Conservation (phyloP, 768 basidiomycete species). For the Wakefieldia striispora region DNA sequence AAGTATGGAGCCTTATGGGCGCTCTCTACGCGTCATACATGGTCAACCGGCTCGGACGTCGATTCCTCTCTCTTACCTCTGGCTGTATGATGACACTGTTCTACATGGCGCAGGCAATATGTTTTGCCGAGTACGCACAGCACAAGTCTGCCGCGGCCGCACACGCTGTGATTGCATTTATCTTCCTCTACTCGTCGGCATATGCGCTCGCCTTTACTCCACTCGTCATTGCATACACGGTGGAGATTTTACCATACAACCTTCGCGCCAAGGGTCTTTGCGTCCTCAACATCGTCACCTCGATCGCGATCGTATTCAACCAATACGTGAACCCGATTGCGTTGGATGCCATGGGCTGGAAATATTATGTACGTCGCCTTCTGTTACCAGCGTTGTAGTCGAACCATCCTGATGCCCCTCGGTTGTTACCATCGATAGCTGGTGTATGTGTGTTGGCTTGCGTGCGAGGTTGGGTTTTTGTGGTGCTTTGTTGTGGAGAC, state of each 20-base stretch:
- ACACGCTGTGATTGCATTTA: conserved; percentile 49
- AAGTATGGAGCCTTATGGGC: conserved; percentile 36
- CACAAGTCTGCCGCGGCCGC: conserved; percentile 43
- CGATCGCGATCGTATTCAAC: conserved; percentile 71
- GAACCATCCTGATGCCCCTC: no score
- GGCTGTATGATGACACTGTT: conserved; percentile 57
- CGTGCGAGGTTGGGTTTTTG: conserved; percentile 7
- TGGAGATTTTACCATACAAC: conserved; percentile 80
- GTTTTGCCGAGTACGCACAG: conserved; percentile 55
- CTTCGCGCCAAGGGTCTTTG: conserved; percentile 82
- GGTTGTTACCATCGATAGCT: neutral
- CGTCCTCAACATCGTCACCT: conserved; percentile 65
- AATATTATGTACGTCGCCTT: conserved; percentile 35
- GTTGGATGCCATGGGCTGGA: conserved; percentile 49
- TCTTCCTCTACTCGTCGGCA: conserved; percentile 51
- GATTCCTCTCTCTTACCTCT: conserved; percentile 62
- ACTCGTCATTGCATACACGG: conserved; percentile 56
- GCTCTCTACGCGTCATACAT: conserved; percentile 15
- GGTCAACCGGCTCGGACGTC: conserved; percentile 65
- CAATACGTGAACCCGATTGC: conserved; percentile 81
- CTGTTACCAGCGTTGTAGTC: no score
- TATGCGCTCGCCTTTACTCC: conserved; percentile 79
- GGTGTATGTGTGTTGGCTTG: conserved; percentile 23
- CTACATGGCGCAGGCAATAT: conserved; percentile 66
- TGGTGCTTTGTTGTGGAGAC: conserved; percentile 20